These are phyloP conservation scores for Ilex asprella DNA, from an alignment of 257 asterid species.

Conservation along the genomic window DNA sequence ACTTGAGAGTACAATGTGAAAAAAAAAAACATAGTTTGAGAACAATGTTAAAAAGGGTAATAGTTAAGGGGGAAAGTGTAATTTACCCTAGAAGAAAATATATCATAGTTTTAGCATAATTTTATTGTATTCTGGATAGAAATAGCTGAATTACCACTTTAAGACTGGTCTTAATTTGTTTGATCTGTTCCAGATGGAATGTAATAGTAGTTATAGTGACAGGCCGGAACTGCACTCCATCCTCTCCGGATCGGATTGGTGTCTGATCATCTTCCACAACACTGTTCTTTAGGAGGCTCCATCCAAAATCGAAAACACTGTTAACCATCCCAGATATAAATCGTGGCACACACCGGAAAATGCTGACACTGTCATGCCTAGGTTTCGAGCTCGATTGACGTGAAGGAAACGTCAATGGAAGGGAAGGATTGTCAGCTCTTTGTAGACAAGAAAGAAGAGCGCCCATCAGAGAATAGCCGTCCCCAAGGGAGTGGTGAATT, in stretches of 20 bases:
- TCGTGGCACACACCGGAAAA: neutral
- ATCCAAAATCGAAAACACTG: neutral
- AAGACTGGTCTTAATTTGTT: neutral
- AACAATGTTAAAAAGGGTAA: no score
- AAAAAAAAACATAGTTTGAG: no score
- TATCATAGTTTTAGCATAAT: no score
- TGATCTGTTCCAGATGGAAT: neutral
- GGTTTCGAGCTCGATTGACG: no score
- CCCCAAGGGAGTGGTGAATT: conserved; percentile 73
- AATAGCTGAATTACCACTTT: neutral
- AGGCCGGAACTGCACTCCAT: no score
- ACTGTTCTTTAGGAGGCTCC: neutral
- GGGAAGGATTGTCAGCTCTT: no score
- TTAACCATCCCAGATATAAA: neutral
- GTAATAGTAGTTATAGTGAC: neutral
- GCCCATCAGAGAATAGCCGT: conserved; percentile 47
- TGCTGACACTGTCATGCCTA: neutral
- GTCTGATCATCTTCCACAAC: neutral
- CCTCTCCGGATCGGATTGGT: neutral
- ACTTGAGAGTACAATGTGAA: no score
- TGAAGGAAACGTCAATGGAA: no score
- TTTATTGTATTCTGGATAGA: no score
- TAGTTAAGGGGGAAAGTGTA: no score
- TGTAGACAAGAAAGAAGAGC: no score
- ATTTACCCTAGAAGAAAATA: no score